Evolutionary conservation across 495 filamentous ascomycete species (phyloP), one percentile per base, ranked within the genome.

Genomic region (Daldinia childiae): DNA sequence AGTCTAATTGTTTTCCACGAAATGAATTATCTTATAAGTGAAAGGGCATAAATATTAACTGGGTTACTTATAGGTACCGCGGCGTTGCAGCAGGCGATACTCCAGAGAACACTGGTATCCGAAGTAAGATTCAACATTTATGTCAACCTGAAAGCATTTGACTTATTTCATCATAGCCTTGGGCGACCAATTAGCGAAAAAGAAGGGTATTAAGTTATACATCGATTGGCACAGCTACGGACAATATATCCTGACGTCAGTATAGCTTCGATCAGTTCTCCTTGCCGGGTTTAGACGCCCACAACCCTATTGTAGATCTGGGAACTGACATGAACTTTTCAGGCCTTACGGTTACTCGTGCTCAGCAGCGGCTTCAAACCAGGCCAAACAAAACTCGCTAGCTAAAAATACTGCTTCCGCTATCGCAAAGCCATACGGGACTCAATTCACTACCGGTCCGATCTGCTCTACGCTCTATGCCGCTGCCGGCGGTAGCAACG

Each of bases 151-250:
- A 36, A 48, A n/a, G 36, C 9, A 43, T 24, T 29, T 52, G 6
- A 29, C 57, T 63, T 30, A 59, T 27, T 24, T 12, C 1, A 32
- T 62, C 24, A 52, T 69, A 63, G 73, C 61, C 12, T 83, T 79
- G 63, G 68, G 85, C 8, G 78, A 86, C 58, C 69, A 72, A 9
- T 65, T 89, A 50, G 79, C 79, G 17, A 69, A 68, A 4, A 66
- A 66, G 27, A 79, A 82, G 39, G 87, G 87, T 12, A 79, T 89
- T 57, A 86, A 89, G 77, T 68, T 90, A 7, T 91, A 81, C 71
- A 86, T 90, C 62, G 89, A 91, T 73, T 87, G 83, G 75, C 89
- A 91, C 76, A 81, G 81, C 12, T 91, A 90, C 76, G 80, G 80
- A 11, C 88, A 91, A 79, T 79, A 86, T 15, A 74, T 78, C 15